Conservation (phyloP, 139 green algal species). For the Limnomonas spitsbergensis region DNA sequence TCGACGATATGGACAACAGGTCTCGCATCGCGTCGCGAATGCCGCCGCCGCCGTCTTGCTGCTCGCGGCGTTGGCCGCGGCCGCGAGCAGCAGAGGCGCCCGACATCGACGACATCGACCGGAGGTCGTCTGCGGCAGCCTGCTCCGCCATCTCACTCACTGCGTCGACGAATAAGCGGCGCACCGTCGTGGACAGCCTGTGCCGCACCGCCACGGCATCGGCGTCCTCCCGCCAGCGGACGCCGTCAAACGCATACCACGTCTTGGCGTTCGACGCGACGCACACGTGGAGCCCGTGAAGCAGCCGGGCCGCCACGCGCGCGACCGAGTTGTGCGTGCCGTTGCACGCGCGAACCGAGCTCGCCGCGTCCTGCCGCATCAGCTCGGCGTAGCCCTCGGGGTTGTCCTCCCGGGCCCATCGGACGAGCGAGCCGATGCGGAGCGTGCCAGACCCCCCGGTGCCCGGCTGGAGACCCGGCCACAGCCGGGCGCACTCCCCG, state of each 20-base stretch:
- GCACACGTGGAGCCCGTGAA: slow-evolving; percentile 10
- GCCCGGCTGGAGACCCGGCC: too few relatives aligned
- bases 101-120: neutral
- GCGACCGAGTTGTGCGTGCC: slow-evolving; percentile 20
- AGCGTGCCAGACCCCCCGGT: neutral
- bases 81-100: neutral
- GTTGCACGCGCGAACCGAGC: neutral
- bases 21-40: too few relatives aligned
- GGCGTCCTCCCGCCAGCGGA: neutral
- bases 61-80: neutral
- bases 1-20: neutral
- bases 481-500: slow-evolving; percentile 7
- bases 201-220: neutral
- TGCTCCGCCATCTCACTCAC: neutral
- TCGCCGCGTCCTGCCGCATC: neutral
- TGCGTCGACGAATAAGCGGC: too few relatives aligned
- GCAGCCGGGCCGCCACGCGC: neutral
- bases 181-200: neutral
- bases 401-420: slow-evolving; percentile 18
- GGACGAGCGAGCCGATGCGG: neutral
- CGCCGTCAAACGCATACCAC: slow-evolving; percentile 17
- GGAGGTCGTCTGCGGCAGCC: neutral
- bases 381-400: neutral
- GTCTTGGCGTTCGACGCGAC: neutral
- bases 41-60: neutral